These are phyloP conservation scores for Nyssa sinensis DNA, from an alignment of 148 eudicot genomes.

Conservation along the genomic window DNA sequence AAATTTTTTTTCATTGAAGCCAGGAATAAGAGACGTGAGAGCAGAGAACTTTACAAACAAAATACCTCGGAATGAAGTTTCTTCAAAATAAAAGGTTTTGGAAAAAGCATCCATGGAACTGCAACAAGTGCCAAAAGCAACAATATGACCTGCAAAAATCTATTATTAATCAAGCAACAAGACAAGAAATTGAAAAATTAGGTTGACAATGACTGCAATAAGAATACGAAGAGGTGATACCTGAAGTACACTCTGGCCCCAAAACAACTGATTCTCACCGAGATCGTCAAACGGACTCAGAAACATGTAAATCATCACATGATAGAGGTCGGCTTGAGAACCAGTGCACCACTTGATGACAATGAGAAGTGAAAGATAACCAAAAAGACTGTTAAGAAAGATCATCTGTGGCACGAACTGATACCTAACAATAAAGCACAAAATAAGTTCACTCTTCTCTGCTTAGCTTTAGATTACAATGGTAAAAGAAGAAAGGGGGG, in stretches of 20 bases:
- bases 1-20: neutral
- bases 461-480: neutral
- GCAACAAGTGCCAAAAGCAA: conserved; percentile 84
- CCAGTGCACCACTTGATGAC: conserved; percentile 96
- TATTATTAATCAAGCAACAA: conserved; percentile 6
- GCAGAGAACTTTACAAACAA: neutral
- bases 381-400: conserved; percentile 98
- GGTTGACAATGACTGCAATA: neutral
- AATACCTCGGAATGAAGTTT: conserved; percentile 84
- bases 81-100: conserved; percentile 95
- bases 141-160: conserved; percentile 65
- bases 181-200: neutral
- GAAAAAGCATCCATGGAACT: conserved; percentile 99
- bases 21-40: neutral
- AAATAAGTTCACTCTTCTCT: conserved; percentile 17
- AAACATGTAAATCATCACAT: conserved; percentile 99
- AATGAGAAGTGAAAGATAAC: conserved; percentile 92
- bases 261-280: conserved; percentile 89
- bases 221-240: conserved; percentile 32
- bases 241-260: conserved; percentile 95
- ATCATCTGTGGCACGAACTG: conserved; percentile 97
- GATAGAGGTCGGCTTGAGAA: conserved; percentile 96
- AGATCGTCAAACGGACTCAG: conserved; percentile 93
- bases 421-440: conserved; percentile 55
- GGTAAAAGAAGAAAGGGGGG: conserved; percentile 13